Conservation (phyloP, 2,329 filamentous ascomycete genomes). For the Dactylellina leptospora region DNA sequence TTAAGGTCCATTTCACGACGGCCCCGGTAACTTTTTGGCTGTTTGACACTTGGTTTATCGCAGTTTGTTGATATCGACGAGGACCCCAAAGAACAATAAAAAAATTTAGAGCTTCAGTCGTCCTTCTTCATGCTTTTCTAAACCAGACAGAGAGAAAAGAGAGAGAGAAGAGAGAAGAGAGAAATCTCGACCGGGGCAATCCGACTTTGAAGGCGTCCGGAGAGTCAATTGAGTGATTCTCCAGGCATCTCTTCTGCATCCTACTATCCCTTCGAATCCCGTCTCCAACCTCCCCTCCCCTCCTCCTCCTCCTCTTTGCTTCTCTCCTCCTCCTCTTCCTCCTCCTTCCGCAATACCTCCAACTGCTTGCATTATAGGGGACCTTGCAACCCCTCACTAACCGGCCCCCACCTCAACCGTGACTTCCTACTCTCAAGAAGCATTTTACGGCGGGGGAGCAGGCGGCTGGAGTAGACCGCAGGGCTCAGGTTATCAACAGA, state of each 20-base stretch:
- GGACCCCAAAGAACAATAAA: background rate
- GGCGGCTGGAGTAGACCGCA: conserved; percentile 48
- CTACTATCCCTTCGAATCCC: background rate
- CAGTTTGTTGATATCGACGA: conserved; percentile 8
- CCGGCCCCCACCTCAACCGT: conserved; percentile 44
- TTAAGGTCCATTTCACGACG: conserved; percentile 31
- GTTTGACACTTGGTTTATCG: conserved; percentile 41
- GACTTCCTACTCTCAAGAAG: conserved; percentile 52
- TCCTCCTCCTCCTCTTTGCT: background rate
- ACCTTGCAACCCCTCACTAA: conserved; percentile 53
- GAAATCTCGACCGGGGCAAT: conserved; percentile 8
- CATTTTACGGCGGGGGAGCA: conserved; percentile 52
- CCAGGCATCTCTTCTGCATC: conserved; percentile 23
- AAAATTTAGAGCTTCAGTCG: background rate
- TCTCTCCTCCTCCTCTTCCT: background rate
- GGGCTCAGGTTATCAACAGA: conserved; percentile 45
- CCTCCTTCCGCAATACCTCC: background rate
- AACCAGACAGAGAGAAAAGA: background rate
- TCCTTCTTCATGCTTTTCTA: background rate
- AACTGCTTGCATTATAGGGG: conserved; percentile 45
- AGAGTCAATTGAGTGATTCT: conserved; percentile 47
- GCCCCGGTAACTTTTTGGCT: conserved; percentile 35
- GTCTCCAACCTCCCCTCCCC: background rate
- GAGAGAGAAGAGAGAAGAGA: background rate
- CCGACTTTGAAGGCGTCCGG: conserved; percentile 29